Percentiles rank a stretch among this genome's conserved stretches.
phyloP scores from a whole-genome alignment of 495 filamentous ascomycete species.

The Podospora pseudocomata region DNA sequence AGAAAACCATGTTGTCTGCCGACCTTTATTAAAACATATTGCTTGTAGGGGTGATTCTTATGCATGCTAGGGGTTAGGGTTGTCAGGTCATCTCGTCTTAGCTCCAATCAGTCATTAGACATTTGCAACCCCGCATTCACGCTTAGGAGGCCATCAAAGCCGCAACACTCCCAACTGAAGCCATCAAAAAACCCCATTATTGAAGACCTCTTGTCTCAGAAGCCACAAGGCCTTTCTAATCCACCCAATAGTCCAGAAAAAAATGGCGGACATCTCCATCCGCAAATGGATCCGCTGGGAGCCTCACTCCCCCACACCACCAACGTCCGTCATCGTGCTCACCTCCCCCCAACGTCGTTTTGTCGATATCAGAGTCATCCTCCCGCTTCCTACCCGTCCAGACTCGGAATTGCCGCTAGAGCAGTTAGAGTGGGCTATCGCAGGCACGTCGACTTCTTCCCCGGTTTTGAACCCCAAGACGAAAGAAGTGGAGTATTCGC shows the following conservation, averaged over 20 bases:
- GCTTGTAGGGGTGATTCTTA: no score
- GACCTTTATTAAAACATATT: no score
- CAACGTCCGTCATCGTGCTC: constrained; percentile 45
- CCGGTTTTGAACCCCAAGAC: neutral
- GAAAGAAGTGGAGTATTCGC: constrained; percentile 14
- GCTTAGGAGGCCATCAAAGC: no score
- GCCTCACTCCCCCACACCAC: constrained; percentile 34
- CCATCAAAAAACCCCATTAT: no score
- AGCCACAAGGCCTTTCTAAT: no score
- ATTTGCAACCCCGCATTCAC: no score
- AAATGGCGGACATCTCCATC: constrained; percentile 39
- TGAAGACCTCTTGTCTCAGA: no score
- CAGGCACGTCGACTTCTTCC: constrained; percentile 41
- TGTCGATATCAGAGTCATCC: constrained; percentile 49
- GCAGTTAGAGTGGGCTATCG: constrained; percentile 52
- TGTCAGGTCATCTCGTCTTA: no score
- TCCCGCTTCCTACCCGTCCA: neutral
- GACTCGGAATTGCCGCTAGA: constrained; percentile 14
- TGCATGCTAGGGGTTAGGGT: no score
- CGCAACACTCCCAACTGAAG: no score
- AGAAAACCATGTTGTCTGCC: no score
- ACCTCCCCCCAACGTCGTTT: constrained; percentile 47
- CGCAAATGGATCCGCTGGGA: constrained; percentile 42
- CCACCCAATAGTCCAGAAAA: neutral
- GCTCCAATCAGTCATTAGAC: no score